Evolutionary conservation across 768 basidiomycete genomes (phyloP).

Genomic region (Hortiboletus campestris): DNA sequence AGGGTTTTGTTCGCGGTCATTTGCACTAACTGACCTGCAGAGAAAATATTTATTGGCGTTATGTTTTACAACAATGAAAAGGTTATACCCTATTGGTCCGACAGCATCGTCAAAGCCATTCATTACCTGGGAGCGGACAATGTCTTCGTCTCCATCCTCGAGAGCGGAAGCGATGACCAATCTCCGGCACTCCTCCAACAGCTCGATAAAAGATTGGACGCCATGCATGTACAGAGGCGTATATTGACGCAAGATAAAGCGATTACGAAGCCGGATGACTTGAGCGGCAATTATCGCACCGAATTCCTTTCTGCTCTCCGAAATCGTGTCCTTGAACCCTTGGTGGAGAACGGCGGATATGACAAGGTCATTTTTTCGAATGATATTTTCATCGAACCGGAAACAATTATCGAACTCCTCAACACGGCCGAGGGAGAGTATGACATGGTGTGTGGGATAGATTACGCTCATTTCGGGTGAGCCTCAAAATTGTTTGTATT

Average conservation of each 20-base stretch:
- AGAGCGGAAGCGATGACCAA: slow-evolving; percentile 31
- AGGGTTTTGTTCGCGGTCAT: too few species aligned
- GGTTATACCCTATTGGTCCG: slow-evolving; percentile 40
- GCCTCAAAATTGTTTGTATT: slow-evolving; percentile 12
- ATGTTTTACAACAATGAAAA: slow-evolving; percentile 40
- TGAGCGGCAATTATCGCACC: neutral
- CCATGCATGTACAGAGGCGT: slow-evolving; percentile 11
- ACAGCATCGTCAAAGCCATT: slow-evolving; percentile 34
- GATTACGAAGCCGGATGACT: slow-evolving; percentile 7
- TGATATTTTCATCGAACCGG: slow-evolving; percentile 41
- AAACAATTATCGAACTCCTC: slow-evolving; percentile 39
- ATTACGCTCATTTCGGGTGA: slow-evolving; percentile 36
- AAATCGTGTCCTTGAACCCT: slow-evolving; percentile 42
- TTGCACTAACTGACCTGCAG: neutral
- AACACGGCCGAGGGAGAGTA: slow-evolving; percentile 37
- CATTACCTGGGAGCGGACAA: slow-evolving; percentile 42
- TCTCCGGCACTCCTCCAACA: slow-evolving; percentile 11
- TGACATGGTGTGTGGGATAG: slow-evolving; percentile 45
- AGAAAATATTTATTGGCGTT: slow-evolving; percentile 24
- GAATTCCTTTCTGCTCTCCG: slow-evolving; percentile 27
- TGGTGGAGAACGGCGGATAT: slow-evolving; percentile 35
- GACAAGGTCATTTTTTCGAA: slow-evolving; percentile 43
- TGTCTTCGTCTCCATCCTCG: slow-evolving; percentile 42
- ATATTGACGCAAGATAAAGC: slow-evolving; percentile 11
- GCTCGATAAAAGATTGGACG: slow-evolving; percentile 6